A percentile compares a stretch with the other conserved stretches of the same genome.
Evolutionary conservation across 1,284 basidiomycete species (phyloP).

Genomic region (Megacollybia platyphylla): DNA sequence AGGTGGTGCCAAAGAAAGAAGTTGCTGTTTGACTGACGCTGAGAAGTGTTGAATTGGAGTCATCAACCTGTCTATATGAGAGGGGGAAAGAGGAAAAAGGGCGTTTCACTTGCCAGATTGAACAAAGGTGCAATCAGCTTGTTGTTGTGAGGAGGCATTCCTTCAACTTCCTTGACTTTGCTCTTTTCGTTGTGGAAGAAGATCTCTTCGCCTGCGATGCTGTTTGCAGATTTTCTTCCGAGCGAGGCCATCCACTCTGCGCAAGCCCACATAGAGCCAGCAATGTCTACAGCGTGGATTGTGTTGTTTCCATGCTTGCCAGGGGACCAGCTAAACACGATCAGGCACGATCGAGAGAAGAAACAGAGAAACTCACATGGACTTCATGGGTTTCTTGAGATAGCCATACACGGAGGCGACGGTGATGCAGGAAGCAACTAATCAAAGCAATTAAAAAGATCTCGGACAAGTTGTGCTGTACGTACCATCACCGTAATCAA

Average conservation of each 20-base stretch:
- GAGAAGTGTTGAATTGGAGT: constrained; percentile 65
- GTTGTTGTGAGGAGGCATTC: constrained; percentile 41
- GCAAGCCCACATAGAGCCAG: constrained; percentile 62
- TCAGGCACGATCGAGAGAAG: not conserved
- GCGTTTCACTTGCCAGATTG: constrained; percentile 47
- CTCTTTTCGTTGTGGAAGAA: constrained; percentile 62
- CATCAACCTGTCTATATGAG: constrained; percentile 47
- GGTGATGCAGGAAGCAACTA: constrained; percentile 57
- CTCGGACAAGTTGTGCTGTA: constrained; percentile 10
- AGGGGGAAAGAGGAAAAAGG: not conserved
- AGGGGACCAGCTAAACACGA: constrained; percentile 47
- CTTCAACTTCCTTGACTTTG: constrained; percentile 48
- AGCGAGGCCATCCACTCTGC: constrained; percentile 59
- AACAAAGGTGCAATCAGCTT: constrained; percentile 67
- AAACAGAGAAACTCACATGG: constrained; percentile 30
- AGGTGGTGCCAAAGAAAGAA: constrained; percentile 71
- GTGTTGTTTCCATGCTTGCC: constrained; percentile 75
- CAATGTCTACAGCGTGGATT: constrained; percentile 69
- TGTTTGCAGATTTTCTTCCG: constrained; percentile 51
- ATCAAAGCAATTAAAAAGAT: constrained; percentile 6
- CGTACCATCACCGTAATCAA: constrained; percentile 54
- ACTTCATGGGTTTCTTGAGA: constrained; percentile 80
- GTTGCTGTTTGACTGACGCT: constrained; percentile 66
- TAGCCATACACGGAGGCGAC: constrained; percentile 78
- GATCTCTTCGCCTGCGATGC: constrained; percentile 54